Base-by-base conservation (phyloP, 2,329 filamentous ascomycete species). In the Fusarium albosuccineum region DNA sequence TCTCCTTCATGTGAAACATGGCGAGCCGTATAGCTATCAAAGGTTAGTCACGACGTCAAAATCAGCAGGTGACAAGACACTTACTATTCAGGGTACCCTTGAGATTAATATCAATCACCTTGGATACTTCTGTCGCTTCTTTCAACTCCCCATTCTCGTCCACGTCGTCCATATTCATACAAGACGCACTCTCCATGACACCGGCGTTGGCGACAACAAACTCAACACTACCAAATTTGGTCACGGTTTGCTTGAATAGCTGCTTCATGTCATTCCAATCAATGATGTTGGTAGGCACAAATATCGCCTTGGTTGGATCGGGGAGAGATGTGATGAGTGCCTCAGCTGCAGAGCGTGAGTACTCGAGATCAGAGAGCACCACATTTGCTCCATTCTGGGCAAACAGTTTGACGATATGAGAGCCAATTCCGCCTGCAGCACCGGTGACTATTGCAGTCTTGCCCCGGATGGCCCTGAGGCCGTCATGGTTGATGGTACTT, bases 71-170 rank as follows among this genome's bases (percentile, higher is more conserved):
- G 14, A 9, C n/a, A 16, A 3, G 14, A 11, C 58, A 51, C 59
- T 10, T 22, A 64, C 67, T 70, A 37, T 67, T 70, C 53, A 70
- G 54, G 0, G 67, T 70, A 2, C 67, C 64, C 36, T 70, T 70
- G 5, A 70, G 48, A 44, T 67, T 70, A 5, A 70, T 61, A 30
- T 70, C 67, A 33, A 70, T 48, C 1, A 70, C 57, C 36, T 30
- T 22, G 7, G 58, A 46, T 2, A 36, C 58, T 13, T 50, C 49
- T 6, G 37, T 40, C 14, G 37, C 37, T 40, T 60, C 56, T 27
- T 50, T 48, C 45, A 67, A 27, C 17, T 59, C 22, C 3, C 62
- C 54, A 27, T 37, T 13, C 3, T 44, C 58, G 16, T 62, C 30
- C 10, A 40, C 37, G 6, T 37, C n/a, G 22, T 59, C 39, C 22